Conservation (phyloP, 208 protist species). For the Leishmania guyanensis region DNA sequence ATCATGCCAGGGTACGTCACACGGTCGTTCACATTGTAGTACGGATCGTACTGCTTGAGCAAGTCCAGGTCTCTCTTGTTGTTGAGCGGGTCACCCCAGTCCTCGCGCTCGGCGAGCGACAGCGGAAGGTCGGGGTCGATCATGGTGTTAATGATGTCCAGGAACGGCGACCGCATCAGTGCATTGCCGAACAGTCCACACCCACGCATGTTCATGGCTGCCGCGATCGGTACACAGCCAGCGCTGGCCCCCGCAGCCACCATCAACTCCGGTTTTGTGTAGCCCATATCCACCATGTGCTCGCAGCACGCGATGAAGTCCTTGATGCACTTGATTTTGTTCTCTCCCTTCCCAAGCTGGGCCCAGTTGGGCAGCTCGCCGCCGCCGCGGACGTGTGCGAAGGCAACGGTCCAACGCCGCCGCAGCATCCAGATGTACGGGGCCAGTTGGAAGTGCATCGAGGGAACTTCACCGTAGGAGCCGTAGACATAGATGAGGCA, state of each 20-base stretch:
- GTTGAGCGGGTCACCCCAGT: slow-evolving; percentile 95
- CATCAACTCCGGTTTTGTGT: slow-evolving; percentile 87
- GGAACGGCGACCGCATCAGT: slow-evolving; percentile 90
- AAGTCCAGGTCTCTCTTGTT: slow-evolving; percentile 57
- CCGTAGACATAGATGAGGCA: slow-evolving; percentile 93
- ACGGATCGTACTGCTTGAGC: slow-evolving; percentile 84
- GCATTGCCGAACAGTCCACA: slow-evolving; percentile 86
- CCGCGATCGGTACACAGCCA: slow-evolving; percentile 94
- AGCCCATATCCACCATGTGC: slow-evolving; percentile 89
- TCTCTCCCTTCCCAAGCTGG: slow-evolving; percentile 70
- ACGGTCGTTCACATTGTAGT: slow-evolving; percentile 92
- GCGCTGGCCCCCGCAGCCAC: slow-evolving; percentile 91
- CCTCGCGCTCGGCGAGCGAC: slow-evolving; percentile 89
- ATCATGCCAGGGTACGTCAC: slow-evolving; percentile 92
- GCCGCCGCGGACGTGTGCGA: slow-evolving; percentile 94
- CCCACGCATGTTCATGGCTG: slow-evolving; percentile 91
- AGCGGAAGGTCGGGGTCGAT: slow-evolving; percentile 88
- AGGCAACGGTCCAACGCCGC: slow-evolving; percentile 86
- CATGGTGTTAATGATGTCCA: slow-evolving; percentile 96
- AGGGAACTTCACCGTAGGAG: slow-evolving; percentile 89
- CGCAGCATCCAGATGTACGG: slow-evolving; percentile 94
- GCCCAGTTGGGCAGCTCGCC: slow-evolving; percentile 90
- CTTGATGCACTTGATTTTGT: slow-evolving; percentile 89
- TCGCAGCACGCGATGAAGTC: slow-evolving; percentile 94
- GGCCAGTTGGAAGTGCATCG: slow-evolving; percentile 93